Evolutionary conservation across 306 rosid species (phyloP), one percentile per base, ranked within the genome.

Genomic region (Vigna radiata): DNA sequence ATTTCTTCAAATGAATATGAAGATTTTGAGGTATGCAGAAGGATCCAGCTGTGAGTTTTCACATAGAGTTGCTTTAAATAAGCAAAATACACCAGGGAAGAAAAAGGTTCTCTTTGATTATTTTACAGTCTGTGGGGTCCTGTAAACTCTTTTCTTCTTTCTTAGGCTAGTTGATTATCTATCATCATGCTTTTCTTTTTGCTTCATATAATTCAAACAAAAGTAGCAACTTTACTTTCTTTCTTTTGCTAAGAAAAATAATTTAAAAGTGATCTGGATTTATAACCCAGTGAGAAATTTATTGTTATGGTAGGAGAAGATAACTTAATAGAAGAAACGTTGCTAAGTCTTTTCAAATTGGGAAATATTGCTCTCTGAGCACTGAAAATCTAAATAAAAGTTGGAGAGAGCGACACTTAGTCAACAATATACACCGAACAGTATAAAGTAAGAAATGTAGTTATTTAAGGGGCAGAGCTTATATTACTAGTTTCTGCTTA

Each of bases 51-150:
- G 63, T 47, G 84, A 74, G 71, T 7, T 75, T 61, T 81, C 12
- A 14, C 5, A 48, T 70, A 55, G 21, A 79, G 72, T 70, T 74
- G 68, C 72, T 84, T 84, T 79, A 84, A 55, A 76, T 84, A 84
- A 55, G 76, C 21, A 8, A 47, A 21, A n/a, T 37, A 31, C 14
- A 33, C 23, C n/a, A n/a, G 1, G 23, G 1, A 15, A 1, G 10
- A 16, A 39, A 81, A 52, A 70, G 81, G 47, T 44, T 63, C 11
- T 53, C 43, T 63, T 63, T 44, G 6, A 69, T 70, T 37, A 60
- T 70, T 75, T 61, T 68, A 68, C 17, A 59, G 37, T 4, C 27
- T 65, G 53, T 75, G 77, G 72, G 77, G 50, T 68, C 60, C 3
- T 56, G 4, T 48, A n/a, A 8, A 11, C 43, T 2, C 27, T 23